These are phyloP conservation scores for Cercospora sp. DNA, from an alignment of 2,329 filamentous ascomycete species.

Conservation along the genomic window DNA sequence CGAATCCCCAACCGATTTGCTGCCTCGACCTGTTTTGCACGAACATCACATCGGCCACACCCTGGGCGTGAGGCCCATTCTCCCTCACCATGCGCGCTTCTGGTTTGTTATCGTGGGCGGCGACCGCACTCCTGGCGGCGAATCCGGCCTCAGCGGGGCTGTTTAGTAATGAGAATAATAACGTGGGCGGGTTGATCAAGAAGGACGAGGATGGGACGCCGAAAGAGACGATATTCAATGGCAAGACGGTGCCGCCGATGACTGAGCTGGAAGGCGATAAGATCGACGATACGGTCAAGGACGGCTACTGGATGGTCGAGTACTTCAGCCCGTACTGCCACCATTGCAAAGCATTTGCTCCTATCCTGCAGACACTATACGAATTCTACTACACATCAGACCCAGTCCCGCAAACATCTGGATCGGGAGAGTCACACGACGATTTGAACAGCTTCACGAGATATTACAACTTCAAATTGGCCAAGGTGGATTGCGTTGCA, in stretches of 20 bases:
- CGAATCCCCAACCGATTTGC: constrained; percentile 5
- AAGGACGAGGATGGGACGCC: constrained; percentile 24
- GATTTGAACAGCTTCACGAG: constrained; percentile 69
- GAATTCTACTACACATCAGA: constrained; percentile 93
- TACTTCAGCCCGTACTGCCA: constrained; percentile 56
- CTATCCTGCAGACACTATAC: constrained; percentile 86
- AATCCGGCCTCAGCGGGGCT: constrained; percentile 20
- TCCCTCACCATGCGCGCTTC: constrained; percentile 34
- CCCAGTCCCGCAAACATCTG: constrained; percentile 57
- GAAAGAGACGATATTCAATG: constrained; percentile 62
- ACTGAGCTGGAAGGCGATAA: constrained; percentile 60
- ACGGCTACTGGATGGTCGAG: constrained; percentile 66
- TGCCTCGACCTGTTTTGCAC: not conserved
- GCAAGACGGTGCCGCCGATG: constrained; percentile 64
- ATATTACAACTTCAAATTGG: constrained; percentile 90
- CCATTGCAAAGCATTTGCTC: constrained; percentile 78
- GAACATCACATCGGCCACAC: not conserved
- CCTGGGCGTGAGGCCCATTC: constrained; percentile 11
- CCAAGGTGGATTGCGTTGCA: constrained; percentile 78
- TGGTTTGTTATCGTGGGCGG: constrained; percentile 33
- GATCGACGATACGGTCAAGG: constrained; percentile 58
- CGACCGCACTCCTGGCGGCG: constrained; percentile 31
- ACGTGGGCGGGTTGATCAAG: constrained; percentile 6
- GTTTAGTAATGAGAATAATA: constrained; percentile 9
- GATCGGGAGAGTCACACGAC: constrained; percentile 45